Percentiles rank a stretch among this genome's conserved stretches.
Evolutionary conservation across 2,329 filamentous ascomycete genomes (phyloP).

Genomic region (Fonsecaea pedrosoi): DNA sequence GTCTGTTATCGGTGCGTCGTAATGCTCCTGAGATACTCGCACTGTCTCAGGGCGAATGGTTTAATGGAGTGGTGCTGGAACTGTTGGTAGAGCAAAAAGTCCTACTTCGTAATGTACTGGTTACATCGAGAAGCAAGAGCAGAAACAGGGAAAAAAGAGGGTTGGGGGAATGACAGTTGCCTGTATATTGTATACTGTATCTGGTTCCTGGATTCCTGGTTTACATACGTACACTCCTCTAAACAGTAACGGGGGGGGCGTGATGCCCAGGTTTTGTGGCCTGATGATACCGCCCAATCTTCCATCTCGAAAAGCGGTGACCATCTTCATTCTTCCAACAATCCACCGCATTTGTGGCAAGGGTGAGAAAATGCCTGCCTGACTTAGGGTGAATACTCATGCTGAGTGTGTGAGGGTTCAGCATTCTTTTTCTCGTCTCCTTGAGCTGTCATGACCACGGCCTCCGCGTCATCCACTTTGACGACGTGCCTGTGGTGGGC

Average conservation of each 20-base stretch:
- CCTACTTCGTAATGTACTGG: background rate
- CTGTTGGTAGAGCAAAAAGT: background rate
- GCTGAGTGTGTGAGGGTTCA: background rate
- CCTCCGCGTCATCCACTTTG: background rate
- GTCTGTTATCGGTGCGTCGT: too few species aligned
- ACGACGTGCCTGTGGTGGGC: background rate
- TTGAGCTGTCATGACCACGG: background rate
- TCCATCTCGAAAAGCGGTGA: background rate
- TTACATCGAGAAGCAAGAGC: background rate
- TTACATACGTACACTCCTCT: background rate
- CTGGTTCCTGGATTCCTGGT: background rate
- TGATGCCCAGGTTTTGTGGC: background rate
- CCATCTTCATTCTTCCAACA: background rate
- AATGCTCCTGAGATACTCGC: too few species aligned
- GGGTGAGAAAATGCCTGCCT: background rate
- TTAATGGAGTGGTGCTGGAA: too few species aligned
- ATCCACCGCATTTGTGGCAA: background rate
- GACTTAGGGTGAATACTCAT: background rate
- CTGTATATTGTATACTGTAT: background rate
- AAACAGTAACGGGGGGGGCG: background rate
- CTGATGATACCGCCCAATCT: background rate
- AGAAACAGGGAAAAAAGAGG: background rate
- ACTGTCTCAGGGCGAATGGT: too few species aligned
- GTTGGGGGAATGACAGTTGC: background rate
- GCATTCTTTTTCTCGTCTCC: background rate